Base-by-base conservation (phyloP, 805 yeast species). In the Vanderwaltozyma tropicalis region DNA sequence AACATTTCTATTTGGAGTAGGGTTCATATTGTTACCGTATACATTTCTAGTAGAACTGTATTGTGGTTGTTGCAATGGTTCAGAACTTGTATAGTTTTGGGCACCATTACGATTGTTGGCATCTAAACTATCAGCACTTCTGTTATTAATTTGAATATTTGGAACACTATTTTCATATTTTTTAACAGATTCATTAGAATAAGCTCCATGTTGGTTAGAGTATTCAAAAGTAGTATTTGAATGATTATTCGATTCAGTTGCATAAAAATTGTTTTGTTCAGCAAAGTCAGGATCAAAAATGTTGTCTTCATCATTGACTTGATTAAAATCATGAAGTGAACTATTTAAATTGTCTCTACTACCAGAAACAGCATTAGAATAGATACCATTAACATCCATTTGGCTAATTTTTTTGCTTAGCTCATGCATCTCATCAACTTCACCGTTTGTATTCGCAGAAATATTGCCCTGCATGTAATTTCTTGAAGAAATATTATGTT, bases 201-300 rank as follows among this genome's bases (percentile, higher is more conserved):
- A 7, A 12, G 21, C 20, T 5, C 26, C 37, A 11, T 28, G 21
- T 9, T 14, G 20, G 19, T 34, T 34, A 9, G 21, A 20, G 13
- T 27, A 34, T 8, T 10, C 15, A 16, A 27, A 28, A 4, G 10
- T 27, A 3, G 20, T 17, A 15, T 6, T 27, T 1, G 26, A 14
- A 15, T 21, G 18, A n/a, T 32, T 25, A 29, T 32, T 36, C 17
- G 40, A 35, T 38, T 37, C 36, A 26, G 37, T 13, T 5, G 15
- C 15, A 34, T 32, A 19, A 13, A 20, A 28, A 37, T 43, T 31
- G 21, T 48, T 46, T 32, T 56, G 53, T 38, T 53, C 62, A 37
- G 47, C 39, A 38, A 46, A 57, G 35, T 48, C 55, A 6, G 57
- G 53, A 35, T 52, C 56, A 41, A 55, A 55, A 8, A 55, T 46